Evolutionary conservation across 257 asterid species (phyloP), one percentile per base, ranked within the genome.

Genomic region (Plantago major): DNA sequence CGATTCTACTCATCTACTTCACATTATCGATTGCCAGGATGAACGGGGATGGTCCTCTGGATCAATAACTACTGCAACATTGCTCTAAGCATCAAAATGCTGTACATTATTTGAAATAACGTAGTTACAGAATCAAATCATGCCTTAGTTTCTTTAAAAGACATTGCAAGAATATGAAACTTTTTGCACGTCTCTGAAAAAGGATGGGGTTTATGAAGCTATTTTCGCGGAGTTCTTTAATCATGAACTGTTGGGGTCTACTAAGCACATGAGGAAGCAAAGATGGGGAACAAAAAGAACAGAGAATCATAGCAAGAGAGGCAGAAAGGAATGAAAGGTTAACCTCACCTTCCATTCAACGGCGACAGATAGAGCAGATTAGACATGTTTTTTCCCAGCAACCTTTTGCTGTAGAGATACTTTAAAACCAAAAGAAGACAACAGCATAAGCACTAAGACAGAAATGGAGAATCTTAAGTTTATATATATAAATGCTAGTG

Each of bases 1-100:
- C 93, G 5, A 75, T 84, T 15, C 14, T 84, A n/a, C 78, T 84
- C 10, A 84, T 84, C 62, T 84, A 75, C 66, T 84, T 79, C 73
- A 81, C 93, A 28, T 68, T 84, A 62, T 79, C 86, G 9, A 67
- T 77, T 57, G 62, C 68, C 44, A 71, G 77, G 58, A 26, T 71
- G 60, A 73, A 70, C 8, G 74, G 62, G 48, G 79, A 72, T 15
- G 79, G 19, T 42, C 33, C 71, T 42, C 74, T 73, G 10, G 54
- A 51, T 13, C 71, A 60, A 74, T 64, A 26, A 42, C 50, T 3
- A 19, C 14, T 42, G 19, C 9, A 12, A 8, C 9, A 18, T 19
- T 52, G 58, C 58, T 22, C 38, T 11, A 52, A 28, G 42, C 62
- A 59, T 43, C 52, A 37, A 45, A 42, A 4, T 33, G 10, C 44